Evolutionary conservation across 2,329 filamentous ascomycete species (phyloP), one percentile per base, ranked within the genome.

Genomic region (Alternaria viburni): DNA sequence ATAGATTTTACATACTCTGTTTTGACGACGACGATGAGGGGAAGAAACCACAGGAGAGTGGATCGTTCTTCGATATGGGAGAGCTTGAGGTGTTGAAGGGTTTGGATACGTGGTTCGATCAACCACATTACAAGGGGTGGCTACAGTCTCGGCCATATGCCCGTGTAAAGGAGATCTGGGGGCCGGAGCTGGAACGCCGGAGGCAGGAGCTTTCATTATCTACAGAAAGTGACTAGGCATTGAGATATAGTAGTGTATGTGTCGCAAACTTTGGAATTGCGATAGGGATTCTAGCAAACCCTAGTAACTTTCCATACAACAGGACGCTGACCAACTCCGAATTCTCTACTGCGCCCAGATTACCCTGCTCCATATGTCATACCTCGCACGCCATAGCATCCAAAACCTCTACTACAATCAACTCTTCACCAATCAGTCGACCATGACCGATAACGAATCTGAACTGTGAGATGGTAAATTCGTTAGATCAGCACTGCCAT

Each of bases 1-100:
- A 25, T n/a, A 11, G 3, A 3, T 17, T 65, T 3, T 54, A 61
- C 32, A 9, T 70, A 5, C 26, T 64, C 12, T 65, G 57, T n/a
- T 70, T 66, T 12, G 49, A 60, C 3, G 63, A 57, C 2, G 56
- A 58, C 4, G 59, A 64, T 1, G 54, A 41, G 11, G 19, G 41
- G 32, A 52, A 49, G 15, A 47, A 51, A 13, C 61, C 59, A 11
- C 61, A 28, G 19, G 44, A 51, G 19, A 36, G 19, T 12, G 56
- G 26, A 5, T 2, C 36, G 1, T 62, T 67, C 28, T 67, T 70
- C n/a, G 36, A 44, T 17, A 5, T 43, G 4, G 63, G 60, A 6
- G 17, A 51, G 6, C 41, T 65, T 41, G 36, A 51, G 13, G n/a
- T 55, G 3, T 30, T 58, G 28, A 23, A 43, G n/a, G 36, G 13